A percentile compares a stretch with the other conserved stretches of the same genome.
Conservation (phyloP, 495 filamentous ascomycete species). For the Aspergillus cavernicola region DNA sequence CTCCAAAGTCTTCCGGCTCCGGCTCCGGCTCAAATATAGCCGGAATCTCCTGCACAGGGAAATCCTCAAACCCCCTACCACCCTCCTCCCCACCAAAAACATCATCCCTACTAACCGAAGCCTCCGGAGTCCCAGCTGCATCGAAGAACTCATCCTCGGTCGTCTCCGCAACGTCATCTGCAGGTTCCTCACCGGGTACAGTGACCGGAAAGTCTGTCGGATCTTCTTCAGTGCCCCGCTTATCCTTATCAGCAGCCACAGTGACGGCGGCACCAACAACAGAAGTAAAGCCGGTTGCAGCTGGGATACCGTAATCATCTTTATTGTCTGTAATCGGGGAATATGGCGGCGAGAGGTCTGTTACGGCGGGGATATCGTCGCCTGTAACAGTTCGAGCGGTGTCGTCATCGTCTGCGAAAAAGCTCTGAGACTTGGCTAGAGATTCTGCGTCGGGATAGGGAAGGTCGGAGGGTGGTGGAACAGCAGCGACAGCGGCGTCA, state of each 20-base stretch:
- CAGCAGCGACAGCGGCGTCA: conserved; percentile 28
- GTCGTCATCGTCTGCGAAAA: conserved; percentile 3
- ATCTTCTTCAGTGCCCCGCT: too few relatives aligned
- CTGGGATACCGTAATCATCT: too few relatives aligned
- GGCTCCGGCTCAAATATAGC: too few relatives aligned
- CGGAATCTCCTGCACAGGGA: not conserved
- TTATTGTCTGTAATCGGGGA: not conserved
- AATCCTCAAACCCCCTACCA: too few relatives aligned
- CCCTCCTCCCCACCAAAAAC: not conserved
- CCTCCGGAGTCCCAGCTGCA: not conserved
- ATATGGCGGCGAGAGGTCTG: not conserved
- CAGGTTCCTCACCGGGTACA: not conserved
- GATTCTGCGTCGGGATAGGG: not conserved
- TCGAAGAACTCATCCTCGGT: conserved; percentile 7
- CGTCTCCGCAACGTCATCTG: not conserved
- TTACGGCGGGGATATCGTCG: not conserved
- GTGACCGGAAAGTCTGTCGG: not conserved
- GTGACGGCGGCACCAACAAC: conserved; percentile 30
- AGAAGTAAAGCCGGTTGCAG: conserved; percentile 23
- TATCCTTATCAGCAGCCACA: conserved; percentile 15
- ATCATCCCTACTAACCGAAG: not conserved
- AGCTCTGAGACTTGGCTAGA: not conserved
- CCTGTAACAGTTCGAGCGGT: conserved; percentile 2
- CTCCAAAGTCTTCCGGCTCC: not conserved
- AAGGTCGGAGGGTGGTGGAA: not conserved